These are phyloP conservation scores for Plantago ovata DNA, from an alignment of 257 asterid genomes.

Conservation along the genomic window DNA sequence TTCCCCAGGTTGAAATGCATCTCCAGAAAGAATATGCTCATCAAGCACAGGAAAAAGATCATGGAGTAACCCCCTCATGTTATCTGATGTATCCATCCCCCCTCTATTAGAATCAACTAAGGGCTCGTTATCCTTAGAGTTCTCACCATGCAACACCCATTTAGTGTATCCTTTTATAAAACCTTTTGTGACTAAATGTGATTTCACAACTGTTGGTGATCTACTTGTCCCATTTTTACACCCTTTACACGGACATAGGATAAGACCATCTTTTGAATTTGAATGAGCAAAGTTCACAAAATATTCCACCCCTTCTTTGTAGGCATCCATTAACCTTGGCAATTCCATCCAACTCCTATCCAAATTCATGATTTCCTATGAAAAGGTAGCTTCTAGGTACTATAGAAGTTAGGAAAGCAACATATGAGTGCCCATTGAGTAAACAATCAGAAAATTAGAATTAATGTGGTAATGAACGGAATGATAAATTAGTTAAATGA, in stretches of 20 bases:
- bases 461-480: too few relatives aligned
- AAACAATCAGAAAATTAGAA: too few relatives aligned
- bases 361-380: neutral
- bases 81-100: neutral
- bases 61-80: constrained; percentile 1
- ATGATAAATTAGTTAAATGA: too few relatives aligned
- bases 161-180: neutral
- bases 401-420: too few relatives aligned
- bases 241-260: neutral
- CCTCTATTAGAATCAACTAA: neutral
- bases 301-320: neutral
- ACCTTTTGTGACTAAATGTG: neutral
- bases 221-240: neutral
- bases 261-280: neutral
- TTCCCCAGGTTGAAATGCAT: neutral
- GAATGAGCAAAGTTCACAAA: neutral
- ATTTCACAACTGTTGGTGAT: neutral
- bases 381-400: too few relatives aligned
- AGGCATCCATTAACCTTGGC: neutral
- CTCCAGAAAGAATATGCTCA: neutral
- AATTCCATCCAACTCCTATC: neutral
- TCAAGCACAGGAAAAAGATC: neutral
- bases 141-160: constrained; percentile 1
- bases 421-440: too few relatives aligned
- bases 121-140: neutral